Conservation (phyloP, 2,329 filamentous ascomycete genomes). For the Cytospora leucostoma region DNA sequence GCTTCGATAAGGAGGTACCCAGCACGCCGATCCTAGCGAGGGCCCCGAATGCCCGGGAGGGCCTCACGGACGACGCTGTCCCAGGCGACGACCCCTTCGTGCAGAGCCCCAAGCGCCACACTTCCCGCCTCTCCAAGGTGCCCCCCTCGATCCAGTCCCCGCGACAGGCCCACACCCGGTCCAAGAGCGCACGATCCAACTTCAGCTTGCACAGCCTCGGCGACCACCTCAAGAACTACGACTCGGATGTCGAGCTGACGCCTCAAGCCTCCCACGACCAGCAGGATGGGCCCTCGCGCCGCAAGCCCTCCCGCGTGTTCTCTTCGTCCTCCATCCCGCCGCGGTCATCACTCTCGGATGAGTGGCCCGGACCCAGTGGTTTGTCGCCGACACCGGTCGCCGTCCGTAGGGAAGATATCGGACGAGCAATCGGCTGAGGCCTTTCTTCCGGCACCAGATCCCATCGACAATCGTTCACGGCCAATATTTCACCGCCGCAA, state of each 20-base stretch:
- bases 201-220: slow-evolving; percentile 44
- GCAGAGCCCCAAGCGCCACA: slow-evolving; percentile 52
- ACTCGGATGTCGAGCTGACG: slow-evolving; percentile 40
- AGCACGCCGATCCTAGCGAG: slow-evolving; percentile 55
- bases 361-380: slow-evolving; percentile 42
- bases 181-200: slow-evolving; percentile 51
- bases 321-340: slow-evolving; percentile 48
- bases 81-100: slow-evolving; percentile 64
- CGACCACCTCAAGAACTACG: slow-evolving; percentile 33
- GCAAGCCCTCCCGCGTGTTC: slow-evolving; percentile 42
- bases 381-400: slow-evolving; percentile 50
- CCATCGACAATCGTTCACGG: background rate
- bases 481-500: background rate
- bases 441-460: background rate
- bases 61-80: slow-evolving; percentile 62
- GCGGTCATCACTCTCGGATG: slow-evolving; percentile 49
- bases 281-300: slow-evolving; percentile 27
- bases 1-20: slow-evolving; percentile 47
- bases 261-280: slow-evolving; percentile 41
- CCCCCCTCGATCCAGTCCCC: slow-evolving; percentile 40
- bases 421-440: slow-evolving; percentile 55
- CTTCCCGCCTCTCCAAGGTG: slow-evolving; percentile 55
- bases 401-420: slow-evolving; percentile 51
- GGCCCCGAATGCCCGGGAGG: slow-evolving; percentile 63
- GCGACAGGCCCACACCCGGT: slow-evolving; percentile 44